A percentile compares a stretch with the other conserved stretches of the same genome.
These are phyloP conservation scores for Bodo saltans DNA, from an alignment of 78 protist genomes.

Conservation along the genomic window DNA sequence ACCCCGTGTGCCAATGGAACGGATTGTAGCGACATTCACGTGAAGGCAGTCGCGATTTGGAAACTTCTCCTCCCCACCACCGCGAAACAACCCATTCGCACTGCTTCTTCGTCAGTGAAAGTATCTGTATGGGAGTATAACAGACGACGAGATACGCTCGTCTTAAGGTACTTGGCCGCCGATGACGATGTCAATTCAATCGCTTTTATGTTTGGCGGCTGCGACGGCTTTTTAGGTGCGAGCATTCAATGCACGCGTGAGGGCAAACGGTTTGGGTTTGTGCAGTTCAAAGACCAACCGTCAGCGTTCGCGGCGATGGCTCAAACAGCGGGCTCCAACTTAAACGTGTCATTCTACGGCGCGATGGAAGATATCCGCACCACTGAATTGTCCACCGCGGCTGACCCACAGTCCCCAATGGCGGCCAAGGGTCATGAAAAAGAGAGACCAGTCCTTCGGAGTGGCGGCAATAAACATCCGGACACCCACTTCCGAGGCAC, in stretches of 20 bases:
- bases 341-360: neutral
- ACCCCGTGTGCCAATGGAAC: neutral
- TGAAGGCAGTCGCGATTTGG: neutral
- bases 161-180: neutral
- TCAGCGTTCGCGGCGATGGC: neutral
- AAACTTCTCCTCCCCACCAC: neutral
- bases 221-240: neutral
- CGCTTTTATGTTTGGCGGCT: neutral
- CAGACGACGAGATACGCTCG: neutral
- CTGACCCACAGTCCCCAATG: neutral
- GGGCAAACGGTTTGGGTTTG: neutral
- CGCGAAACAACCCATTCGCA: neutral
- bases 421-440: neutral
- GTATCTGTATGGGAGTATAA: neutral
- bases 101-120: too few species aligned
- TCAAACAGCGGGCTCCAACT: neutral
- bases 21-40: neutral
- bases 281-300: neutral
- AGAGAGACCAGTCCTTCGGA: neutral
- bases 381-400: neutral
- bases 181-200: neutral
- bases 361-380: neutral
- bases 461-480: too few species aligned
- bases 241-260: neutral
- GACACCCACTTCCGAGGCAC: too few species aligned